These are phyloP conservation scores for Ceratocystis albifundus DNA, from an alignment of 2,329 filamentous ascomycete genomes.

Conservation along the genomic window DNA sequence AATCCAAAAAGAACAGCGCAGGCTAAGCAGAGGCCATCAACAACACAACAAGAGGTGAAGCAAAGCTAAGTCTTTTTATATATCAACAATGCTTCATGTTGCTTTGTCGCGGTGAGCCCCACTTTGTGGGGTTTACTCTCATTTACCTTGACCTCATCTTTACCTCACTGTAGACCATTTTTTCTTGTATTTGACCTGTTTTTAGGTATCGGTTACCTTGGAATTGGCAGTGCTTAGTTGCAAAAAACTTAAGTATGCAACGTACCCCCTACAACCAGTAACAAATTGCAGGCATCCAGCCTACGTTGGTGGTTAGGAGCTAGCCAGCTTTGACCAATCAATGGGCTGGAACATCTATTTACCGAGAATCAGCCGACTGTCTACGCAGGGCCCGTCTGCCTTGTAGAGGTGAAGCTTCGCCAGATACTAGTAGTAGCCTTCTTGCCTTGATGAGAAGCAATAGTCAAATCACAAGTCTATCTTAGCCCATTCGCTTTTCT, in stretches of 20 bases:
- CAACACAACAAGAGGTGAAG: background rate
- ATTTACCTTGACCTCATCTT: background rate
- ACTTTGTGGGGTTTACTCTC: background rate
- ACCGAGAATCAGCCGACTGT: conserved; percentile 22
- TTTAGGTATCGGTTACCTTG: conserved; percentile 5
- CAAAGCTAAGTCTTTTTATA: background rate
- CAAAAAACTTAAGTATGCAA: background rate
- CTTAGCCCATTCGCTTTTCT: background rate
- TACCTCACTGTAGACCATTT: background rate
- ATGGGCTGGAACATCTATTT: background rate
- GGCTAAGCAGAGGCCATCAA: background rate
- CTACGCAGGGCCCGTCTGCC: conserved; percentile 23
- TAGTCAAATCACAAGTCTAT: background rate
- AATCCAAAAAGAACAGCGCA: background rate
- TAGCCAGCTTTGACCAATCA: conserved; percentile 22
- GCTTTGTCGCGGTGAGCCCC: background rate
- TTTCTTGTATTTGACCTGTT: background rate
- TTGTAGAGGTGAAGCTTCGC: conserved; percentile 16
- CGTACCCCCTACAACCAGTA: background rate
- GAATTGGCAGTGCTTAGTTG: background rate
- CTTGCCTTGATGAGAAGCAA: background rate
- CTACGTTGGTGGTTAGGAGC: conserved; percentile 13
- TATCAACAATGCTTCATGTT: conserved; percentile 8
- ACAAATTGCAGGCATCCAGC: conserved; percentile 22
- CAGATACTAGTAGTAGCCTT: conserved; percentile 18